Evolutionary conservation across 73 alveolate genomes (phyloP), one percentile per base, ranked within the genome.

Genomic region (Strombidium stylifer): DNA sequence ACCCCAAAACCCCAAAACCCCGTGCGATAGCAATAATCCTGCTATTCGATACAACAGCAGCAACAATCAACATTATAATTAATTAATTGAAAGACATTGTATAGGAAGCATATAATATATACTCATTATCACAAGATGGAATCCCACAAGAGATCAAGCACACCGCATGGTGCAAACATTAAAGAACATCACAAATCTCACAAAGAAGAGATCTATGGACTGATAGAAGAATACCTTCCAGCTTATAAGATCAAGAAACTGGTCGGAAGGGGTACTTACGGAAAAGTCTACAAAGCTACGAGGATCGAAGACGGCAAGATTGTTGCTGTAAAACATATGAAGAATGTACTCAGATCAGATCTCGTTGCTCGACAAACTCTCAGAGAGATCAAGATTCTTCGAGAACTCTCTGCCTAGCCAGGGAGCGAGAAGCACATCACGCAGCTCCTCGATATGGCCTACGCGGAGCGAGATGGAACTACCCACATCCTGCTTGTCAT

Each of bases 311-410:
- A 42, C 12, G 70, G 39, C 12, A 8, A 34, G 2, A 14, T 25
- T 20, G 58, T 47, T 7, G 81, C 81, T 25, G 4, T 67, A 1
- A 67, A 67, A 48, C 30, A 67, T 40, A 21, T 67, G 4, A 67
- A 67, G 28, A 47, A 51, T 5, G 30, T 53, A 20, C 61, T 50
- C 59, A 51, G 65, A 0, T 73, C 49, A 16, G 87, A 74, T 19
- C 81, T 79, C 5, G 24, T 74, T 31, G 74, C 87, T 18, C 61
- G 45, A 31, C 81, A 74, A 15, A 50, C 62, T 8, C 10, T 74
- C 25, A 49, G 87, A 37, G 87, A 74, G 40, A 40, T 60, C 5
- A 60, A 60, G 27, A 19, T 60, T 16, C 49, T 60, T 11, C 37
- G 42, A 42, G 7, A 40, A 11, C 8, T 46, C n/a, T n/a, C n/a